Evolutionary conservation across 1,139 yeast species (phyloP).

Genomic region (Casaregolazyma lundiana): DNA sequence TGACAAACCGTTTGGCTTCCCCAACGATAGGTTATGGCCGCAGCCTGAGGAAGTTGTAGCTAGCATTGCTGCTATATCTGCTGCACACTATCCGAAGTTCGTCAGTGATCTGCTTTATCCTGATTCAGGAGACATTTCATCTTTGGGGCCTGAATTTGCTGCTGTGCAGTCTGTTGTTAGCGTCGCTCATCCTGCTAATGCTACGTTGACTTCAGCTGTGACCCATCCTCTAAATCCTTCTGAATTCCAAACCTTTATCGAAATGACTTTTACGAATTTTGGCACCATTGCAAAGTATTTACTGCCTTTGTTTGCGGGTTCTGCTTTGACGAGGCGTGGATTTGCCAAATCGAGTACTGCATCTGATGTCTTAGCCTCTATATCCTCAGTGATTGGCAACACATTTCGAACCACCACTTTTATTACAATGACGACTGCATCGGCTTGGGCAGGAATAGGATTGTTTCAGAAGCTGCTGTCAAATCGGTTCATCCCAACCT

Average conservation of each 20-base stretch:
- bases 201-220: constrained; percentile 35
- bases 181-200: constrained; percentile 37
- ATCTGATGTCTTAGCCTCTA: constrained; percentile 4
- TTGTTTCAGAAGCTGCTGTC: constrained; percentile 32
- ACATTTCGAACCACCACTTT: constrained; percentile 32
- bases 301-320: constrained; percentile 29
- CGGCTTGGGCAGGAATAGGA: constrained; percentile 41
- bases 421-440: constrained; percentile 35
- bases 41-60: constrained; percentile 29
- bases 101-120: constrained; percentile 33
- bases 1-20: constrained; percentile 29
- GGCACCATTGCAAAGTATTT: constrained; percentile 30
- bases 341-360: constrained; percentile 5
- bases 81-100: constrained; percentile 33
- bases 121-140: constrained; percentile 22
- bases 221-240: constrained; percentile 35
- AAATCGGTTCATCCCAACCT: constrained; percentile 29
- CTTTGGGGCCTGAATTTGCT: constrained; percentile 25
- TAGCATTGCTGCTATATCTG: constrained; percentile 32
- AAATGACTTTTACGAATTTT: constrained; percentile 27
- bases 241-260: constrained; percentile 28
- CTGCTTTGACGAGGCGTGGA: constrained; percentile 18
- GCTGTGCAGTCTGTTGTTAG: constrained; percentile 31
- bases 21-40: constrained; percentile 33
- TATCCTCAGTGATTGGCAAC: constrained; percentile 23